These are phyloP conservation scores for Penicillium bialowiezense DNA, from an alignment of 495 filamentous ascomycete species.

Conservation along the genomic window DNA sequence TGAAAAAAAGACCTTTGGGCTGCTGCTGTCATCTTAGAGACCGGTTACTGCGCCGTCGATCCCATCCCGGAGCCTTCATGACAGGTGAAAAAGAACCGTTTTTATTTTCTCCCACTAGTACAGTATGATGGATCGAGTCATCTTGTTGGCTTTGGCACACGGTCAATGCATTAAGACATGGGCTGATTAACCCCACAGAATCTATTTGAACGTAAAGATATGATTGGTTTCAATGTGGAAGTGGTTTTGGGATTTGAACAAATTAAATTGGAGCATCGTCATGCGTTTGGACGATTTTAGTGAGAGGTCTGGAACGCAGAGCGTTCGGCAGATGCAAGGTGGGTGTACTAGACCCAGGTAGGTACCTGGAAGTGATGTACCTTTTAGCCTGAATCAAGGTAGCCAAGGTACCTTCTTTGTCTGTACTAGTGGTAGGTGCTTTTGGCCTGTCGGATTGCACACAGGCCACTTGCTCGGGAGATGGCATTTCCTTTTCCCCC, in stretches of 20 bases:
- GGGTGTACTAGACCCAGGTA: not conserved
- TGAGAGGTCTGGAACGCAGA: slow-evolving; percentile 20
- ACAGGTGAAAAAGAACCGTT: slow-evolving; percentile 12
- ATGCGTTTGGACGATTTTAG: not conserved
- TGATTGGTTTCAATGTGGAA: slow-evolving; percentile 17
- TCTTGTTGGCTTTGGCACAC: slow-evolving; percentile 24
- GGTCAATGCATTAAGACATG: slow-evolving; percentile 30
- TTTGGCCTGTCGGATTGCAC: not conserved
- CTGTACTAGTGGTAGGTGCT: slow-evolving; percentile 2
- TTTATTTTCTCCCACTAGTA: not conserved
- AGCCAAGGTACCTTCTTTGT: not conserved
- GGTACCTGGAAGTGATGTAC: not conserved
- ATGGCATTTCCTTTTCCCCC: not conserved
- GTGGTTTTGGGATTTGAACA: slow-evolving; percentile 8
- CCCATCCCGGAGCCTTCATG: slow-evolving; percentile 17
- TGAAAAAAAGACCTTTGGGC: slow-evolving; percentile 9
- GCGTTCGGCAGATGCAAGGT: slow-evolving; percentile 24
- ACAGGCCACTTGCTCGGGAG: not conserved
- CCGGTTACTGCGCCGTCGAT: slow-evolving; percentile 35
- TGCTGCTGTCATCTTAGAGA: slow-evolving; percentile 28
- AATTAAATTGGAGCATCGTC: slow-evolving; percentile 6
- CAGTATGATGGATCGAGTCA: slow-evolving; percentile 20
- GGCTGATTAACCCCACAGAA: slow-evolving; percentile 19
- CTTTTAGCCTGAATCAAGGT: not conserved
- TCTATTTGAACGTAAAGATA: slow-evolving; percentile 2